Evolutionary conservation across 768 basidiomycete species (phyloP), one percentile per base, ranked within the genome.

Genomic region (Clitopilus hobsonii): DNA sequence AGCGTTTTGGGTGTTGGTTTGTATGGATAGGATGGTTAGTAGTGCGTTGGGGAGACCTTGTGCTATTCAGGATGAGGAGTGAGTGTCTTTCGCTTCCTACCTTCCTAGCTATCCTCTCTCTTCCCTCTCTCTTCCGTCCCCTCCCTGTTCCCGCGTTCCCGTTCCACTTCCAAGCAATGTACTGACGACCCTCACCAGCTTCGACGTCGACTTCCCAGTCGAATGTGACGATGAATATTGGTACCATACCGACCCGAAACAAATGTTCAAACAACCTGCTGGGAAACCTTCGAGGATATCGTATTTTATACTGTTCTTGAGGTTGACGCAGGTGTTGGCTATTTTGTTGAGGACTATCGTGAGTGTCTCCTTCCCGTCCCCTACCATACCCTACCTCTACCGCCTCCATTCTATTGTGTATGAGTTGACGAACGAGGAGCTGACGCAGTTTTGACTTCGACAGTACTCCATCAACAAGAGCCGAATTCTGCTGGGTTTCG

Each of bases 381-480:
- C 5, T 3, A 48, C 3, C n/a, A n/a, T n/a, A n/a, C n/a, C n/a
- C n/a, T n/a, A n/a, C n/a, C n/a, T n/a, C n/a, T n/a, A n/a, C n/a
- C n/a, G n/a, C n/a, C n/a, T n/a, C n/a, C n/a, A n/a, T n/a, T n/a
- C n/a, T n/a, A n/a, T n/a, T n/a, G n/a, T n/a, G n/a, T n/a, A n/a
- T n/a, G n/a, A n/a, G n/a, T n/a, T n/a, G n/a, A n/a, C 27, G 6
- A 41, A 18, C 24, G 14, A 36, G n/a, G 25, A 30, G 8, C 25
- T 49, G 20, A n/a, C 29, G 20, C 20, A 11, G 25, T 48, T 16
- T 18, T 23, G 29, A n/a, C n/a, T n/a, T n/a, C n/a, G n/a, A n/a
- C 53, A 91, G 89, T 94, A 93, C 65, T 86, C 90, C n/a, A 89
- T 91, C 60, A 89, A 88, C 64, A 88, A 86, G 61, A 83, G 83